Conservation (phyloP, 1,139 yeast species). For the Trichomonascaceae sp. region DNA sequence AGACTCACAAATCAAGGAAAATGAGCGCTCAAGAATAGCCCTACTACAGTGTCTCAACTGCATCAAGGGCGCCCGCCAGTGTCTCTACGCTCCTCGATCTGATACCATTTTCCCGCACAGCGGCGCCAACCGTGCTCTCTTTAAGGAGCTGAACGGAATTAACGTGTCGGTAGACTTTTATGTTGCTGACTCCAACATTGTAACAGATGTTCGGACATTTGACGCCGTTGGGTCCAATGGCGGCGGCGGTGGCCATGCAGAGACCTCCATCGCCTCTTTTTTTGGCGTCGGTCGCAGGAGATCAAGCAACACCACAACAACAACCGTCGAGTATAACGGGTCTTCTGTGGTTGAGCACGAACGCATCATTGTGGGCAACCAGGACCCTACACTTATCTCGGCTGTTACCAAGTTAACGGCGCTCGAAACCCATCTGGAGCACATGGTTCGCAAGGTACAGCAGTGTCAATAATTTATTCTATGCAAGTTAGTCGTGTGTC, state of each 20-base stretch:
- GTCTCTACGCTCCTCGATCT: constrained; percentile 12
- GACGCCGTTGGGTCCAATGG: constrained; percentile 7
- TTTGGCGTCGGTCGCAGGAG: constrained; percentile 5
- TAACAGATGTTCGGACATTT: constrained; percentile 17
- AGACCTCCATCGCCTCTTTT: constrained; percentile 5
- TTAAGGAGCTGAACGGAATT: constrained; percentile 9
- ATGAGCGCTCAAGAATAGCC: constrained; percentile 5
- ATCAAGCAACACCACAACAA: constrained; percentile 16
- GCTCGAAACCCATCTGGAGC: constrained; percentile 15
- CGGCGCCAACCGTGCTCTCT: constrained; percentile 8
- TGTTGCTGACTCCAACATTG: constrained; percentile 15
- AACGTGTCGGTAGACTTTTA: constrained; percentile 17
- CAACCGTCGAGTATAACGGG: constrained; percentile 20
- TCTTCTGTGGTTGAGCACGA: constrained; percentile 31
- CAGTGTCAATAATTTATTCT: too few relatives aligned
- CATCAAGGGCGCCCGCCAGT: constrained; percentile 12
- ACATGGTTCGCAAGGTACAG: constrained; percentile 15
- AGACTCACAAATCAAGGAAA: constrained; percentile 1
- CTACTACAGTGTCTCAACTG: constrained; percentile 8
- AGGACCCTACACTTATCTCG: constrained; percentile 34
- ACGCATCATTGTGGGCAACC: constrained; percentile 29
- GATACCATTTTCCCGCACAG: constrained; percentile 12
- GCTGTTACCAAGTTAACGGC: constrained; percentile 29
- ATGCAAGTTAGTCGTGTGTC: too few relatives aligned
- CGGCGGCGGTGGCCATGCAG: constrained; percentile 5